Evolutionary conservation across 441 rosid species (phyloP), one percentile per base, ranked within the genome.

Genomic region (Bruguiera hainesii): DNA sequence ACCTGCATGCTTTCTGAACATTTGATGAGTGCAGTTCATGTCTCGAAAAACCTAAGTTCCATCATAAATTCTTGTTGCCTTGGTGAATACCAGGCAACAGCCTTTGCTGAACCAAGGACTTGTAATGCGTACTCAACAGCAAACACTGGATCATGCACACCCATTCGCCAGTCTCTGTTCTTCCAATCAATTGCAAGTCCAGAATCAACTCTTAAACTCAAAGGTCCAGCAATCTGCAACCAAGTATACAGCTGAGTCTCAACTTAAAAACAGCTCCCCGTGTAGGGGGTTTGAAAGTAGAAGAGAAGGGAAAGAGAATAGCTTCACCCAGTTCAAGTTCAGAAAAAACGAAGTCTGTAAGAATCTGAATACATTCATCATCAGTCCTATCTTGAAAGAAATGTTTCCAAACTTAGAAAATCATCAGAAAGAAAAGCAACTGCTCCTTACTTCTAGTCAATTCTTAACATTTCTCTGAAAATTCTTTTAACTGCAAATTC

Each of bases 91-190:
- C 97, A 94, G 57, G 98, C 98, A 50, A 86, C 76, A 28, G 97
- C 98, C 83, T 91, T 94, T 4, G 97, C 99, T 20, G 99, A 94
- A 70, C 75, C 86, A 72, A 91, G 97, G 73, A 89, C 97, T 67
- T 91, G 92, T 68, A 94, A 71, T 61, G 99, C 97, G 71, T 91
- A 87, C 74, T 94, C 97, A 5, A 91, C 11, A 6, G 99, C 92
- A 68, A 94, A 83, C 11, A 88, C 90, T 35, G 96, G 78, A 61
- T 94, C 87, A 21, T 79, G 75, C 55, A 81, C 30, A 1, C 21
- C 67, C 28, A 90, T 64, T 6, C 68, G 79, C 73, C 78, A 76
- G 55, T 73, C 80, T 72, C 48, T 70, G 50, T 88, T 80, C 80
- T 75, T 78, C 79, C 83, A 78, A 78, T 87, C 89, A 53, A 84